Base-by-base conservation (phyloP, 345 rosid species). In the Melastoma malabathricum region DNA sequence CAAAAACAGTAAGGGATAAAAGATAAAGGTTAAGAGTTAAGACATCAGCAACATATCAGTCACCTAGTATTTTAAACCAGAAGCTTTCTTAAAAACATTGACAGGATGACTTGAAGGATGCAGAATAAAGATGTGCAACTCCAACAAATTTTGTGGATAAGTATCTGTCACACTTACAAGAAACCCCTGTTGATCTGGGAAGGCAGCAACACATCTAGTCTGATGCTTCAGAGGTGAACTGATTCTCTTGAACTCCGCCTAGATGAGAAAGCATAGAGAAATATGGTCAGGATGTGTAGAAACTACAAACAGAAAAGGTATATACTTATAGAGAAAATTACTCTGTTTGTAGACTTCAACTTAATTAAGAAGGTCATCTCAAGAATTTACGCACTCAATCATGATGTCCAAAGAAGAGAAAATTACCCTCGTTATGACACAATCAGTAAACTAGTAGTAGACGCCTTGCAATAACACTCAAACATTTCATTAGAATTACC, bases 141-240 rank as follows among this genome's bases (percentile, higher is more conserved):
- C 44, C 41, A 34, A 51, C 44, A 34, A 38, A 51, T 51, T 51
- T 19, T 31, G 41, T 51, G 61, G 29, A 23, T 15, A 5, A 22
- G 18, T 27, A 44, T 18, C 46, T 9, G 15, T 14, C 3, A 39
- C 46, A n/a, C 59, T 54, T 83, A 93, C 99, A 85, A 93, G 59
- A 70, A 92, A 84, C 27, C 98, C 98, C 75, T 84, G 97, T 71
- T 92, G 98, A 68, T 87, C 98, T 44, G 98, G 98, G 70, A 92
- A 92, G 60, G 95, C 94, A 49, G 95, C 89, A 53, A 93, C 80
- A 70, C 94, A 85, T 69, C 99, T 79, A 27, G 97, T 85, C 73
- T 85, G 99, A 73, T 93, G 85, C 80, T 93, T 88, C 59, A 93
- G 65, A 7, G 97, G 97, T 12, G 97, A 88, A 51, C 44, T 50